Base-by-base conservation (phyloP, 768 basidiomycete genomes). In the Saitozyma sp. region DNA sequence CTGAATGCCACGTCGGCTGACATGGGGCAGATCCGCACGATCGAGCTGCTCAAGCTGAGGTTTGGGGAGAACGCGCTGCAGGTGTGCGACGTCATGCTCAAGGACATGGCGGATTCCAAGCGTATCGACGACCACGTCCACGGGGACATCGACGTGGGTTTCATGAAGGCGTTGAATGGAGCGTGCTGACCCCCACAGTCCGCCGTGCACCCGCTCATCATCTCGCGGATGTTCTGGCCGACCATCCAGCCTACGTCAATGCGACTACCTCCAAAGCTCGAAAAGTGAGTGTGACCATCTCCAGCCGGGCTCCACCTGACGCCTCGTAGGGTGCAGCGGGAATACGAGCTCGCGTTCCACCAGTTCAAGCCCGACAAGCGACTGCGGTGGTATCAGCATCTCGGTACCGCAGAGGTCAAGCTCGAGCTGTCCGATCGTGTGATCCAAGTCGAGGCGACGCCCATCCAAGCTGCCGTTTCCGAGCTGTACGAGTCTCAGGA, bases 81-180 rank as follows among this genome's bases (percentile, higher is more conserved):
- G 77, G 90, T 92, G 6, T 97, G 94, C 82, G 95, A 98, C 76
- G 93, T 99, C 58, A 98, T 99, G 96, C 82, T 98, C 74, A 90
- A 88, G 74, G 96, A 99, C 77, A 90, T 98, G 87, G 89, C 91
- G 3, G 93, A 98, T 78, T 96, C 95, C 46, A 88, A 87, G 71
- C 85, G 92, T 41, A 89, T 89, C 54, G 91, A 98, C 76, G 85
- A 86, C n/a, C 89, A 89, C 76, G 85, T 98, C 1, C 91, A 95
- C 68, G 84, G 86, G 0, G 87, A 90, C 73, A 83, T 84, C 54
- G 62, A 81, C 53, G 91, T 92, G 70, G 68, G 87, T 72, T 46
- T 11, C 17, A 29, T 37, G 37, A 17, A 17, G 16, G 7, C 48
- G n/a, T n/a, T n/a, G n/a, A n/a, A n/a, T 14, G 40, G 42, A 37